Evolutionary conservation across 371 early-diverging fungal genomes (phyloP).

Genomic region (Mortierella sp.): DNA sequence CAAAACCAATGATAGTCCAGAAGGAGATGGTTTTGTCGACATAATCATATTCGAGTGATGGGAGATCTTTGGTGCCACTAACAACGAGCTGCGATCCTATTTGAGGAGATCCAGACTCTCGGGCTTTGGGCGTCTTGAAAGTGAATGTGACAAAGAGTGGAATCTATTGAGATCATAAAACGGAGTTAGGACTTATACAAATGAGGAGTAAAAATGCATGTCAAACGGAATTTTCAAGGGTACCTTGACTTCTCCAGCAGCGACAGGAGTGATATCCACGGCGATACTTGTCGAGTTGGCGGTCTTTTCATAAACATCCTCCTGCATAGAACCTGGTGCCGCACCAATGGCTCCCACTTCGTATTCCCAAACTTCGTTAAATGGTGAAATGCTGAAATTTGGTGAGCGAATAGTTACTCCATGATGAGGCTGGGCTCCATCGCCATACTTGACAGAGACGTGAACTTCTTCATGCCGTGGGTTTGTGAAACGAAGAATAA

Average conservation of each 20-base stretch:
- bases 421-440: slow-evolving; percentile 33
- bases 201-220: too few relatives aligned
- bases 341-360: slow-evolving; percentile 70
- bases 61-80: slow-evolving; percentile 33
- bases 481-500: slow-evolving; percentile 87
- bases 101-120: slow-evolving; percentile 18
- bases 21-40: slow-evolving; percentile 63
- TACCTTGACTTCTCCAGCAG: slow-evolving; percentile 42
- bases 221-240: not conserved
- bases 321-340: slow-evolving; percentile 36
- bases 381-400: slow-evolving; percentile 80
- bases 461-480: slow-evolving; percentile 82
- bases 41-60: slow-evolving; percentile 33
- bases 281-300: slow-evolving; percentile 73
- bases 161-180: slow-evolving; percentile 59
- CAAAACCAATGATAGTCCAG: slow-evolving; percentile 77
- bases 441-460: slow-evolving; percentile 63
- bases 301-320: slow-evolving; percentile 68
- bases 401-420: slow-evolving; percentile 75
- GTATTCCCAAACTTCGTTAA: slow-evolving; percentile 87
- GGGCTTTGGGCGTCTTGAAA: slow-evolving; percentile 59
- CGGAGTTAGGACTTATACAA: not conserved
- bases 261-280: slow-evolving; percentile 65
- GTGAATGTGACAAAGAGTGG: slow-evolving; percentile 74
- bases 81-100: slow-evolving; percentile 33